These are phyloP conservation scores for Astrothelium macrocarpum DNA, from an alignment of 495 filamentous ascomycete species.

Conservation along the genomic window DNA sequence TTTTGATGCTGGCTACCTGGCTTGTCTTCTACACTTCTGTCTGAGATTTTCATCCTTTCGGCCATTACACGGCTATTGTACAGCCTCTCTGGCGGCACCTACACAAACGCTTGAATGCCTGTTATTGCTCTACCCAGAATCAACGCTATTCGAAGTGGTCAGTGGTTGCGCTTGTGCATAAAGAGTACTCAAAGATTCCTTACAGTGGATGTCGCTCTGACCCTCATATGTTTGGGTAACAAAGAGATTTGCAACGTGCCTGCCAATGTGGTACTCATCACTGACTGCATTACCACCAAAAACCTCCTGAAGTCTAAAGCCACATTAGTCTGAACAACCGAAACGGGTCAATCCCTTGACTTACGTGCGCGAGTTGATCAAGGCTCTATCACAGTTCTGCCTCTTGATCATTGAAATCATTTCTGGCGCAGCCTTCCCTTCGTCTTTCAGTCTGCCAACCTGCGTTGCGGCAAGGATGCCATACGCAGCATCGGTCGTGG, in stretches of 20 bases:
- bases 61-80: no score
- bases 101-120: constrained; percentile 54
- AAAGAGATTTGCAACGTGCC: constrained; percentile 93
- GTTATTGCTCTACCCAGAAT: constrained; percentile 64
- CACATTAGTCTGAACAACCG: constrained; percentile 12
- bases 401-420: constrained; percentile 99
- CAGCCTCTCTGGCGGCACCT: neutral
- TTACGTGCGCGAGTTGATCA: constrained; percentile 66
- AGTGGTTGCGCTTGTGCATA: constrained; percentile 10
- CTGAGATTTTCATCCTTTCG: no score
- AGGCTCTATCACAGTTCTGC: constrained; percentile 90
- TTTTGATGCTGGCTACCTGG: no score
- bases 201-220: constrained; percentile 91
- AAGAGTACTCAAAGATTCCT: constrained; percentile 29
- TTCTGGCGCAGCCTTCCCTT: constrained; percentile 77
- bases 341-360: constrained; percentile 19
- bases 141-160: constrained; percentile 38
- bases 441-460: constrained; percentile 87
- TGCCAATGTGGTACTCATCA: constrained; percentile 89
- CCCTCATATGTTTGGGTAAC: constrained; percentile 98
- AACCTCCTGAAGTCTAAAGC: constrained; percentile 69
- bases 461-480: constrained; percentile 79
- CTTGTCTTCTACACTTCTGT: no score
- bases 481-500: constrained; percentile 80
- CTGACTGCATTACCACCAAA: constrained; percentile 96